A percentile compares a stretch with the other conserved stretches of the same genome.
phyloP scores from a whole-genome alignment of 305 asterid genomes.

The Solanum hybrid region DNA sequence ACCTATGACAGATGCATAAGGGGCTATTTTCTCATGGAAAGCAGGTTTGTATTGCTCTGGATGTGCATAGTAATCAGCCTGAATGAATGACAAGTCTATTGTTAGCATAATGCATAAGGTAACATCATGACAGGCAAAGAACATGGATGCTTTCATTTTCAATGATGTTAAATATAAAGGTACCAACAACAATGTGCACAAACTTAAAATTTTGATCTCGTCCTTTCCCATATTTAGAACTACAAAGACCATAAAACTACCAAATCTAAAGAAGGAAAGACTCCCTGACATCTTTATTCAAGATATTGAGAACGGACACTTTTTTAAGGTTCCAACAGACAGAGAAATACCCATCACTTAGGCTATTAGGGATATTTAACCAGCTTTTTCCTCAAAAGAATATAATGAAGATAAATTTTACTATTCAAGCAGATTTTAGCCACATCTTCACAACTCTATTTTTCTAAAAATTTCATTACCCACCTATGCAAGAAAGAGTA shows the following conservation, averaged over 20 bases:
- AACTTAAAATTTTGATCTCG: neutral
- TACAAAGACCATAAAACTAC: neutral
- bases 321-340: neutral
- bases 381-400: neutral
- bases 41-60: constrained; percentile 71
- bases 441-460: neutral
- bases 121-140: neutral
- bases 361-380: neutral
- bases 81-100: constrained; percentile 11
- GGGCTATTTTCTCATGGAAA: constrained; percentile 81
- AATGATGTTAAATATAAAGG: neutral
- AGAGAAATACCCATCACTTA: neutral
- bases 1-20: constrained; percentile 85
- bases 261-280: neutral
- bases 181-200: neutral
- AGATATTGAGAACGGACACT: neutral
- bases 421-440: neutral
- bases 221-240: neutral
- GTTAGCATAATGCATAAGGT: neutral
- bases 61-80: constrained; percentile 89
- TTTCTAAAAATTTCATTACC: neutral
- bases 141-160: neutral
- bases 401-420: neutral
- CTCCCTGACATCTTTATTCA: neutral
- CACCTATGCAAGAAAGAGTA: neutral